Evolutionary conservation across 2,329 filamentous ascomycete genomes (phyloP).

Genomic region (Emergomyces orientalis): DNA sequence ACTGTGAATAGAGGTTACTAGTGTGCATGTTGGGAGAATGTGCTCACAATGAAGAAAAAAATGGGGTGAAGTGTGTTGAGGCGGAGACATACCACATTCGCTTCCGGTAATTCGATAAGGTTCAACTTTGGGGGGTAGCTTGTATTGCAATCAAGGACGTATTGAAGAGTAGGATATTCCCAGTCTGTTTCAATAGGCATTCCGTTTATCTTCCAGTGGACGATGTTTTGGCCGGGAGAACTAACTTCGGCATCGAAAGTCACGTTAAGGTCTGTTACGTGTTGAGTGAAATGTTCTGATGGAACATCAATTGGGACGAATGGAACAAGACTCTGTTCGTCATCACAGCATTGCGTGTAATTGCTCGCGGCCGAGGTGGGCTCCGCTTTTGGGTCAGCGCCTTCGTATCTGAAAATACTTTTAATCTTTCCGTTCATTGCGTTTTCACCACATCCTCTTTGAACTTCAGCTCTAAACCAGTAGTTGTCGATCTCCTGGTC

Average conservation of each 20-base stretch:
- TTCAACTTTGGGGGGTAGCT: slow-evolving; percentile 33
- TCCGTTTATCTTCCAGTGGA: slow-evolving; percentile 28
- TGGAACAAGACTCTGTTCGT: slow-evolving; percentile 15
- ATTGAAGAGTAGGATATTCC: slow-evolving; percentile 38
- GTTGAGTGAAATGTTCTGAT: slow-evolving; percentile 16
- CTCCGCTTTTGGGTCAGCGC: slow-evolving; percentile 8
- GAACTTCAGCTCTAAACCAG: slow-evolving; percentile 27
- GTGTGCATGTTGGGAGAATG: neutral
- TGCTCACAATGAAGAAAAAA: neutral
- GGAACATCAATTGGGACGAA: slow-evolving; percentile 20
- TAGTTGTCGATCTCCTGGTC: slow-evolving; percentile 32
- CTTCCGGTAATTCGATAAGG: slow-evolving; percentile 32
- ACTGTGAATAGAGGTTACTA: slow-evolving; percentile 19
- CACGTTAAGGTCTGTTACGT: slow-evolving; percentile 16
- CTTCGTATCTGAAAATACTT: slow-evolving; percentile 10
- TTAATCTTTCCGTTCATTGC: slow-evolving; percentile 7
- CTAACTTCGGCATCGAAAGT: slow-evolving; percentile 16
- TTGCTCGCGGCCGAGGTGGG: slow-evolving; percentile 12
- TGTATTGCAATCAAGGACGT: slow-evolving; percentile 34
- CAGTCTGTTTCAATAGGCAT: slow-evolving; percentile 36
- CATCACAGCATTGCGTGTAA: slow-evolving; percentile 16
- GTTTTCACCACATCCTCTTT: slow-evolving; percentile 5
- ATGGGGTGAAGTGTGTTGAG: neutral
- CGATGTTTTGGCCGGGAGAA: slow-evolving; percentile 14
- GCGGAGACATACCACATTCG: slow-evolving; percentile 14